Percentiles rank a stretch among this genome's conserved stretches.
These are phyloP conservation scores for Pseudohyphozyma bogoriensis DNA, from an alignment of 768 basidiomycete genomes.

Conservation along the genomic window DNA sequence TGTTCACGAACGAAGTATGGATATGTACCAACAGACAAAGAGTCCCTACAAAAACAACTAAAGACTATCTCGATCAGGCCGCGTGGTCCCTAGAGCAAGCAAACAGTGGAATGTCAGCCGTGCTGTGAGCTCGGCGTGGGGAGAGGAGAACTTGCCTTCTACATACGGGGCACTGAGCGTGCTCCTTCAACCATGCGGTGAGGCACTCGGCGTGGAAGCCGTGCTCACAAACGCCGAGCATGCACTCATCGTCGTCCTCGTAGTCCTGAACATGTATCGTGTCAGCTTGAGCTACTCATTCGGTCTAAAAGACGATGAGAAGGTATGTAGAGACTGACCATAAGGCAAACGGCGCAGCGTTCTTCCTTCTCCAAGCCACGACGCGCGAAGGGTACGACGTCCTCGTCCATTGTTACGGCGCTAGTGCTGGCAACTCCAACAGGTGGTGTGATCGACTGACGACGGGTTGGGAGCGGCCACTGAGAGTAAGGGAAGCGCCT, in stretches of 20 bases:
- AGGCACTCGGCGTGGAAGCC: conserved; percentile 27
- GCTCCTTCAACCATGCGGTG: too few relatives aligned
- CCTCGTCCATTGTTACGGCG: conserved; percentile 1
- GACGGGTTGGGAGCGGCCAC: conserved; percentile 9
- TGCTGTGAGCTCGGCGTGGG: too few relatives aligned
- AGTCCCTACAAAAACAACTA: too few relatives aligned
- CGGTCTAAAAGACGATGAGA: background rate
- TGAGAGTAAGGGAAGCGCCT: conserved; percentile 11
- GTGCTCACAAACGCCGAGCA: conserved; percentile 22
- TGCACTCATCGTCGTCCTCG: conserved; percentile 18
- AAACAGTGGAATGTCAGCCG: too few relatives aligned
- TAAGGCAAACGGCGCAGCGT: conserved; percentile 17
- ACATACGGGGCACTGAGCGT: too few relatives aligned
- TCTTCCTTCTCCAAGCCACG: conserved; percentile 21
- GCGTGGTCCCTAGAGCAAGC: too few relatives aligned
- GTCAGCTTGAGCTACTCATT: background rate
- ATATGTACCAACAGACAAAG: too few relatives aligned
- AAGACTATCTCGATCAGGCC: too few relatives aligned
- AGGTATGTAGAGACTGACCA: conserved; percentile 3
- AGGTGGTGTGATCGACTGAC: background rate
- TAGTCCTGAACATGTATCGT: conserved; percentile 28
- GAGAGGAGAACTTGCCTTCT: too few relatives aligned
- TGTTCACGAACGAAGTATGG: too few relatives aligned
- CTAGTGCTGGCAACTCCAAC: conserved; percentile 1
- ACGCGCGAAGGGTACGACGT: conserved; percentile 3